Evolutionary conservation across 2,329 filamentous ascomycete genomes (phyloP).

Genomic region (Aureobasidium sp.): DNA sequence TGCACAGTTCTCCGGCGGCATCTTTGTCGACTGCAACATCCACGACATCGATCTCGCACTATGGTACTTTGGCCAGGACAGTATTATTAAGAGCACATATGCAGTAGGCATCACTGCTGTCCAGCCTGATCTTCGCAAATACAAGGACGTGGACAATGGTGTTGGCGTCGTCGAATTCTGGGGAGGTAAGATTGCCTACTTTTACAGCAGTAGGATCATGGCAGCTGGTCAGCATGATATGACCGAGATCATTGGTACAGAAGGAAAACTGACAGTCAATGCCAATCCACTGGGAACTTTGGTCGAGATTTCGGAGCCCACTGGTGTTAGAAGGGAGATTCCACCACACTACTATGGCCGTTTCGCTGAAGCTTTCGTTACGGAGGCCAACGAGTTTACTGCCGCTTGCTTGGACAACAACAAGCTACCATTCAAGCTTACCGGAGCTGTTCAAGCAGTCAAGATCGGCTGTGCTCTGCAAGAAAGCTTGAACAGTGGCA

Average conservation of each 20-base stretch:
- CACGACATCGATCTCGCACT: slow-evolving; percentile 60
- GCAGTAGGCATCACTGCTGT: slow-evolving; percentile 52
- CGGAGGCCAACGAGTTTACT: slow-evolving; percentile 55
- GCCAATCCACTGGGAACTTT: slow-evolving; percentile 47
- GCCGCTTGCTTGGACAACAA: slow-evolving; percentile 48
- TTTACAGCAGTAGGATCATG: slow-evolving; percentile 59
- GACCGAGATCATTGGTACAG: slow-evolving; percentile 59
- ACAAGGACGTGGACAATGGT: slow-evolving; percentile 54
- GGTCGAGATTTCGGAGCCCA: slow-evolving; percentile 46
- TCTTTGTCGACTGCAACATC: slow-evolving; percentile 63
- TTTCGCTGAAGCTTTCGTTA: slow-evolving; percentile 55
- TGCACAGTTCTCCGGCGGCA: slow-evolving; percentile 55
- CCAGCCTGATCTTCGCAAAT: slow-evolving; percentile 47
- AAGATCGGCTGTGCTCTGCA: slow-evolving; percentile 48
- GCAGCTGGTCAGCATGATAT: slow-evolving; percentile 58
- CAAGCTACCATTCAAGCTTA: slow-evolving; percentile 46
- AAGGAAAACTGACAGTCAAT: slow-evolving; percentile 55
- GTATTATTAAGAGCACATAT: slow-evolving; percentile 45
- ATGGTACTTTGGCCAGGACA: slow-evolving; percentile 42
- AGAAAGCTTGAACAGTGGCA: slow-evolving; percentile 34
- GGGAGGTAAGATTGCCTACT: slow-evolving; percentile 53
- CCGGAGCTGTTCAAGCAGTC: slow-evolving; percentile 51
- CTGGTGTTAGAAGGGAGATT: slow-evolving; percentile 50
- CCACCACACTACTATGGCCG: slow-evolving; percentile 53
- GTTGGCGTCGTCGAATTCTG: slow-evolving; percentile 59